Evolutionary conservation across 306 rosid species (phyloP), one percentile per base, ranked within the genome.

Genomic region (Vicia faba): DNA sequence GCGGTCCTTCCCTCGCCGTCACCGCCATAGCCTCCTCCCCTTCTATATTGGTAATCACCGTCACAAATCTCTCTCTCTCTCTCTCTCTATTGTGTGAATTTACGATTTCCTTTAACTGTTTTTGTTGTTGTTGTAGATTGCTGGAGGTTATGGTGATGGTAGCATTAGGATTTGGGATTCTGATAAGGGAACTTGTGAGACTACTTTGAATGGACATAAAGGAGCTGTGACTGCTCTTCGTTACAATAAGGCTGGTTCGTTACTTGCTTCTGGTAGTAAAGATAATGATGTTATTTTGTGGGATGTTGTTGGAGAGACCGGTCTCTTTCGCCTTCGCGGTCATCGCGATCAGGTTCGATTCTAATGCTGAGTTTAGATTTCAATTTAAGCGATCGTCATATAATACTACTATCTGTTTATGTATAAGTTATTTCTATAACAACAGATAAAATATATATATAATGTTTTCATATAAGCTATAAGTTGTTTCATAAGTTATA

Each of bases 191-290:
- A 77, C 84, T 14, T 86, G 93, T 65, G 98, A 92, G 71, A 83
- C 89, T 44, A 92, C 96, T 4, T 79, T 92, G 69, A 85, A 89
- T 84, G 98, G 98, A 65, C 98, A 93, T 78, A 89, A 84, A 64
- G 93, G 92, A 54, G 97, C 97, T 64, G 95, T 93, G 3, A 83
- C 91, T 45, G 87, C 87, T 41, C 91, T 93, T 72, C 80, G 83
- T 46, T 93, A 78, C 74, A 90, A 87, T 64, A 80, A 89, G 80
- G 62, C 74, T 41, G 97, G 88, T 18, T 87, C 96, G 5, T 59
- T 84, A 68, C 93, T 93, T 19, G 96, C 98, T 7, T 92, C 96
- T 69, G 98, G 98, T 56, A 86, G 98, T 79, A 93, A 88, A 80
- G 98, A 93, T 69, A 82, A 82, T 48, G 97, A 93, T 75, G 68